Conservation (phyloP, 257 asterid species). For the Rhazya stricta region DNA sequence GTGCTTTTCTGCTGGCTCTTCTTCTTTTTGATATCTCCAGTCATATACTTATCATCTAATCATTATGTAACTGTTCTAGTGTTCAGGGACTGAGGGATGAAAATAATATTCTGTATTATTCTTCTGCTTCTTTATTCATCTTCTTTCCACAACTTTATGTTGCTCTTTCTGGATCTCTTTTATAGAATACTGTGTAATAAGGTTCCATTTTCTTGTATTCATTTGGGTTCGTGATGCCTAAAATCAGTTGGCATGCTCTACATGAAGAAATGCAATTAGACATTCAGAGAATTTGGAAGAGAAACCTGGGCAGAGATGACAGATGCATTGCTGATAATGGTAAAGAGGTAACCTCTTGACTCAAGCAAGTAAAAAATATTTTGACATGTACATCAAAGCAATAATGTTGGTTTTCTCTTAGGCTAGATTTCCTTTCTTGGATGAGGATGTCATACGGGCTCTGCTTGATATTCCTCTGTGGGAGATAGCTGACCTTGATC, state of each 20-base stretch:
- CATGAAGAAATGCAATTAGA: constrained; percentile 90
- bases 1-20: not conserved
- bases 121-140: not conserved
- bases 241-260: constrained; percentile 75
- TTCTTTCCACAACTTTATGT: not conserved
- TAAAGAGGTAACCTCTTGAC: constrained; percentile 61
- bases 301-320: constrained; percentile 97
- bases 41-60: not conserved
- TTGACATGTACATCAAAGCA: constrained; percentile 11
- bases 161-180: not conserved
- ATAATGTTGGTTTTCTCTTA: constrained; percentile 16
- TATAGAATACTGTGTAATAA: not conserved
- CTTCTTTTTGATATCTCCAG: not conserved
- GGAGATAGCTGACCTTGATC: constrained; percentile 88
- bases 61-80: not conserved
- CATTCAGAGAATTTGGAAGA: constrained; percentile 97
- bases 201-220: constrained; percentile 8
- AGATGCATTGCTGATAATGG: constrained; percentile 86
- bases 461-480: constrained; percentile 84
- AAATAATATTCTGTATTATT: not conserved
- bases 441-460: constrained; percentile 77
- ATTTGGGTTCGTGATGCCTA: constrained; percentile 5
- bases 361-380: constrained; percentile 2
- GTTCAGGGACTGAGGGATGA: not conserved
- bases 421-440: constrained; percentile 96